A percentile compares a stretch with the other conserved stretches of the same genome.
These are phyloP conservation scores for Microcos paniculata DNA, from an alignment of 345 rosid genomes.

Conservation along the genomic window DNA sequence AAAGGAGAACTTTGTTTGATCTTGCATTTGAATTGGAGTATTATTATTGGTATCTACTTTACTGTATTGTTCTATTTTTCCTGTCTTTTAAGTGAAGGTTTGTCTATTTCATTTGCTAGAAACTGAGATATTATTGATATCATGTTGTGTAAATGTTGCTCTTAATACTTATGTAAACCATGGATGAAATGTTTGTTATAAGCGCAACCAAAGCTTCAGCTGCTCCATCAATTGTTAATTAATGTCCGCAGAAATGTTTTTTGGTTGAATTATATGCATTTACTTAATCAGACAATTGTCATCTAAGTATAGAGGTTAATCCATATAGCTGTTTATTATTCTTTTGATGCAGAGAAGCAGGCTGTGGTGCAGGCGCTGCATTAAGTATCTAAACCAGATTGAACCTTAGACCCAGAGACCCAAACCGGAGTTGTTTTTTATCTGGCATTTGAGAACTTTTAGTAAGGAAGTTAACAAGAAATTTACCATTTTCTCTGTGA, in stretches of 20 bases:
- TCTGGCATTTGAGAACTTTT: slow-evolving; percentile 52
- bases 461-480: slow-evolving; percentile 37
- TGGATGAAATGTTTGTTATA: background rate
- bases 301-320: slow-evolving; percentile 39
- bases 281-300: slow-evolving; percentile 22
- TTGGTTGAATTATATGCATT: slow-evolving; percentile 11
- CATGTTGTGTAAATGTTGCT: background rate
- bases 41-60: background rate
- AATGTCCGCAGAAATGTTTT: slow-evolving; percentile 10
- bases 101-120: slow-evolving; percentile 1
- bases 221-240: background rate
- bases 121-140: background rate
- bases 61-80: background rate
- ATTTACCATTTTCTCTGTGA: slow-evolving; percentile 9
- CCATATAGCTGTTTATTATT: slow-evolving; percentile 41
- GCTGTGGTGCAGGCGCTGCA: slow-evolving; percentile 62
- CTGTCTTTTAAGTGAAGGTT: background rate
- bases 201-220: background rate
- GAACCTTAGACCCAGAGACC: slow-evolving; percentile 48
- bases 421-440: slow-evolving; percentile 41
- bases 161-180: background rate
- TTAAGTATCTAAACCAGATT: slow-evolving; percentile 59
- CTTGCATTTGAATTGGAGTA: background rate
- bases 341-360: slow-evolving; percentile 68
- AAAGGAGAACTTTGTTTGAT: background rate